Conservation (phyloP, 2,329 filamentous ascomycete species). For the Phialophora expanda region DNA sequence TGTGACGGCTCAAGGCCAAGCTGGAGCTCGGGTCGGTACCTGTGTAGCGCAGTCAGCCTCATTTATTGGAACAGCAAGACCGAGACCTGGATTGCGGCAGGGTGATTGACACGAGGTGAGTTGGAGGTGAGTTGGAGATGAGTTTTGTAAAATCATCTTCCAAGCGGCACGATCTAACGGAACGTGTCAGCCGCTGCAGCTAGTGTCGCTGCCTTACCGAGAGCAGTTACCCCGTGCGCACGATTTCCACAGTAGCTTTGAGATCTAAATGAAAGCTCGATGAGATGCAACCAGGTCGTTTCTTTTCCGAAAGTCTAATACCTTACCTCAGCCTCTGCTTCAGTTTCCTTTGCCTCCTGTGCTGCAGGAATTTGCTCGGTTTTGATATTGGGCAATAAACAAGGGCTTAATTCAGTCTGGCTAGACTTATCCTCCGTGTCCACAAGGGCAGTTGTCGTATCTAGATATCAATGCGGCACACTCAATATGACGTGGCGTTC, state of each 20-base stretch:
- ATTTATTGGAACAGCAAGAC: not conserved
- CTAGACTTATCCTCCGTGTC: not conserved
- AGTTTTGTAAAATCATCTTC: not conserved
- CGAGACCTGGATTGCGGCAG: not conserved
- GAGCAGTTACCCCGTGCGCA: not conserved
- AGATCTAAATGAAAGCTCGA: not conserved
- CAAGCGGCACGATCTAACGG: constrained; percentile 3
- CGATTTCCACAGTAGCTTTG: not conserved
- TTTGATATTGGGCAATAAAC: not conserved
- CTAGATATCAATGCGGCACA: not conserved
- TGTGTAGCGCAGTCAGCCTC: not conserved
- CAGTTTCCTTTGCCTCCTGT: not conserved
- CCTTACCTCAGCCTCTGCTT: not conserved
- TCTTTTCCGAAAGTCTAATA: not conserved
- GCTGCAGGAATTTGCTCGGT: not conserved
- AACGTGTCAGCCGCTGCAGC: constrained; percentile 1
- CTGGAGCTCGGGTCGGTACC: not conserved
- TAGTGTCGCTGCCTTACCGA: not conserved
- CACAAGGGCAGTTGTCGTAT: not conserved
- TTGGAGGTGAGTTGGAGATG: not conserved
- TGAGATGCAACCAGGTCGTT: not conserved
- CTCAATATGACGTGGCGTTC: not conserved
- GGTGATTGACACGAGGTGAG: not conserved
- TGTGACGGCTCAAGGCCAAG: not conserved
- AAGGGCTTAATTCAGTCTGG: not conserved